Conservation (phyloP, 2,329 filamentous ascomycete genomes). For the Tolypocladium paradoxum region DNA sequence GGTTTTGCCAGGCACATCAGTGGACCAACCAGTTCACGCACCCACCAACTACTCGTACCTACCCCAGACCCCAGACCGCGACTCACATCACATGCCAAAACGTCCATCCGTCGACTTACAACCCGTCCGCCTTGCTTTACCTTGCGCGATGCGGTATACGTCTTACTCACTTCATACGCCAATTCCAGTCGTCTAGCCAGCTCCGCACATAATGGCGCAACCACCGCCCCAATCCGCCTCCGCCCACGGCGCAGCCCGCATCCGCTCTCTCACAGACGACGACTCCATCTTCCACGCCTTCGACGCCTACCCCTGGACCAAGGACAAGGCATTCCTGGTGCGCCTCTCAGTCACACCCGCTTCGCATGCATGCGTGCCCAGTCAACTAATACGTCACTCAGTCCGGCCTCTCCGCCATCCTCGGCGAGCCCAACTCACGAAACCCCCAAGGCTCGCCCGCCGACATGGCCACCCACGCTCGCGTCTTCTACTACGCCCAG, state of each 20-base stretch:
- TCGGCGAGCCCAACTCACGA: slow-evolving; percentile 38
- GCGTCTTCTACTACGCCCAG: slow-evolving; percentile 54
- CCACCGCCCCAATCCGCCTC: not conserved
- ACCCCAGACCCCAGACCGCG: not conserved
- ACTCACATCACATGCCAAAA: not conserved
- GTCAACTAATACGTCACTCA: slow-evolving; percentile 11
- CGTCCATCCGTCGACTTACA: not conserved
- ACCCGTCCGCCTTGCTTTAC: not conserved
- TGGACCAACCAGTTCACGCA: too few species aligned
- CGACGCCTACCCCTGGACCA: slow-evolving; percentile 56
- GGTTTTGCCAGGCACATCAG: not conserved
- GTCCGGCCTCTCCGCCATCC: slow-evolving; percentile 53
- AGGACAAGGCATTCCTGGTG: slow-evolving; percentile 59
- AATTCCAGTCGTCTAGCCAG: not conserved
- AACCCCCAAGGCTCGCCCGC: slow-evolving; percentile 37
- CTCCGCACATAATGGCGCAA: not conserved
- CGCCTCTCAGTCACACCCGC: not conserved
- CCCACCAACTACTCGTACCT: too few species aligned
- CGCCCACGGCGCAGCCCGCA: slow-evolving; percentile 23
- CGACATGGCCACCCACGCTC: slow-evolving; percentile 54
- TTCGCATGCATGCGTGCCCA: not conserved
- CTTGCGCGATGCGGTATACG: not conserved
- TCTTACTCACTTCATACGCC: not conserved
- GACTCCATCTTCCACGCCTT: slow-evolving; percentile 46
- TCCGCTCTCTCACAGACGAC: slow-evolving; percentile 27